A percentile compares a stretch with the other conserved stretches of the same genome.
These are phyloP conservation scores for Crataegus laevigata DNA, from an alignment of 306 rosid species.

Conservation along the genomic window DNA sequence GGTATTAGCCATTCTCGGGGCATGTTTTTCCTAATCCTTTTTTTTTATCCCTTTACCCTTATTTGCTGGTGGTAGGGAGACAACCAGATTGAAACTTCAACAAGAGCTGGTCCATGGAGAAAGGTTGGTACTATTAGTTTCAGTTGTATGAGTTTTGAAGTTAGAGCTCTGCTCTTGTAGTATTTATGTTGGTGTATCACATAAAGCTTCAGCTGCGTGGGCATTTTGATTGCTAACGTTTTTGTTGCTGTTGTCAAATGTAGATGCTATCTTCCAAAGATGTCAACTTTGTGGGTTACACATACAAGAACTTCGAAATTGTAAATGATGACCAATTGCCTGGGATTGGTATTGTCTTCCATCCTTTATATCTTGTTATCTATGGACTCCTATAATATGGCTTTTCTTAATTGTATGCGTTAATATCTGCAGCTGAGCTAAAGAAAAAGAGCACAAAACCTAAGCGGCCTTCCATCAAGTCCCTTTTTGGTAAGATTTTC, in stretches of 20 bases:
- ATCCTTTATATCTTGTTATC: slow-evolving; percentile 2
- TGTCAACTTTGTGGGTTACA: slow-evolving; percentile 91
- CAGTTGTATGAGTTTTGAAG: slow-evolving; percentile 4
- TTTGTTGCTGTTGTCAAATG: slow-evolving; percentile 32
- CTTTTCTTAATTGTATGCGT: slow-evolving; percentile 1
- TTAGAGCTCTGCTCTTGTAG: slow-evolving; percentile 2
- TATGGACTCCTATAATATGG: background rate
- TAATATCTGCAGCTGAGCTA: slow-evolving; percentile 65
- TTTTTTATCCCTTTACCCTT: slow-evolving; percentile 16
- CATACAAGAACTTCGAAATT: slow-evolving; percentile 87
- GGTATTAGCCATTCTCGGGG: slow-evolving; percentile 7
- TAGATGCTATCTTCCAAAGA: slow-evolving; percentile 97
- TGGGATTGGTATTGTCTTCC: slow-evolving; percentile 65
- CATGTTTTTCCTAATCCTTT: slow-evolving; percentile 20
- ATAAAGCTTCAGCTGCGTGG: slow-evolving; percentile 8
- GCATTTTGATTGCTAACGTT: slow-evolving; percentile 17
- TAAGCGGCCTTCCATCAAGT: slow-evolving; percentile 89
- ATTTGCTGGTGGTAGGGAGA: slow-evolving; percentile 46
- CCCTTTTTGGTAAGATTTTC: slow-evolving; percentile 62
- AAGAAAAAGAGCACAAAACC: slow-evolving; percentile 85
- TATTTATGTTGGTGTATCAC: background rate
- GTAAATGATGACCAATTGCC: slow-evolving; percentile 81
- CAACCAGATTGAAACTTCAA: slow-evolving; percentile 59
- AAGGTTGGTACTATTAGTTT: slow-evolving; percentile 54
- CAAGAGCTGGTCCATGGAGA: slow-evolving; percentile 98